Evolutionary conservation across 192 early-diverging fungal species (phyloP).

Genomic region (Backusella morwellensis): DNA sequence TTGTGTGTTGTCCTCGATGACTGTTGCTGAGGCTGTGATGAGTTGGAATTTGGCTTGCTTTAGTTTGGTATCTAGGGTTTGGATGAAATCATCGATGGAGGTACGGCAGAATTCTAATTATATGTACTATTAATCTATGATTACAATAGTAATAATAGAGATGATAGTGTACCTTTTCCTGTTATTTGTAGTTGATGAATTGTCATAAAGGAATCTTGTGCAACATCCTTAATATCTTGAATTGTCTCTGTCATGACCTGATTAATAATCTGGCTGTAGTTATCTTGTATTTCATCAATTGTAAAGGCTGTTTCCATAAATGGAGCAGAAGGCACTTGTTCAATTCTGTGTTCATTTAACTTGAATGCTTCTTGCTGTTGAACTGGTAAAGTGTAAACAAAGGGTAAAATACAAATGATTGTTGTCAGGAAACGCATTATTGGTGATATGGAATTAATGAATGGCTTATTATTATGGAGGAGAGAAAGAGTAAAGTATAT

Average conservation of each 20-base stretch:
- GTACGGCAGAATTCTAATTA: neutral
- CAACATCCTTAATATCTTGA: neutral
- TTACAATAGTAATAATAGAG: neutral
- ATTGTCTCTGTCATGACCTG: constrained; percentile 13
- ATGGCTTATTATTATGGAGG: neutral
- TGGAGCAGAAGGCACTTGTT: neutral
- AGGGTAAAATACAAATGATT: neutral
- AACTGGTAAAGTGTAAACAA: constrained; percentile 2
- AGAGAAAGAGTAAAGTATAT: neutral
- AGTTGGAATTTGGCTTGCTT: neutral
- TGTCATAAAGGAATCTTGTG: neutral
- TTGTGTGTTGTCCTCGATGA: neutral
- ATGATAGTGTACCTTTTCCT: neutral
- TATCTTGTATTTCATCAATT: neutral
- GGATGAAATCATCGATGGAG: neutral
- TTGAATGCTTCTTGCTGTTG: neutral
- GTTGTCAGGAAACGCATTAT: neutral
- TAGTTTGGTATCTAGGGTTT: neutral
- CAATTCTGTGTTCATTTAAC: neutral
- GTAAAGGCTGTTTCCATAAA: neutral
- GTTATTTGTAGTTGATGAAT: constrained; percentile 5
- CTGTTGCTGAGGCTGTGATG: neutral
- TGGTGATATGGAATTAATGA: neutral
- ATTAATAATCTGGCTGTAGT: constrained; percentile 12
- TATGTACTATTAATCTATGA: neutral